Conservation (phyloP, 1,284 basidiomycete species). For the Ganoderma sinense region DNA sequence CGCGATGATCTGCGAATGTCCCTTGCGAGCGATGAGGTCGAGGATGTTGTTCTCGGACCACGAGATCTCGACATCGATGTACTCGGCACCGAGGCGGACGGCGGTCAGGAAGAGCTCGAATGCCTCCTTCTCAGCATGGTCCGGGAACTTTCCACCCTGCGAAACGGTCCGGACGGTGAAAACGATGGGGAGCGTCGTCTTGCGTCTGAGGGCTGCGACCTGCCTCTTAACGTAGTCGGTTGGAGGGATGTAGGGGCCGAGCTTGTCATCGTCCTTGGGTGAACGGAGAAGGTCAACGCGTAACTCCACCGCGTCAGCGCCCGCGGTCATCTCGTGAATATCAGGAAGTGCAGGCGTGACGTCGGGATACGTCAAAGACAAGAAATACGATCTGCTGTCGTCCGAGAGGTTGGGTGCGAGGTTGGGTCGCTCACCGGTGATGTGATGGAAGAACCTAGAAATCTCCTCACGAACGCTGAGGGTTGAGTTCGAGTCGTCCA, state of each 20-base stretch:
- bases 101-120: constrained; percentile 84
- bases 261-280: constrained; percentile 50
- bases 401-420: constrained; percentile 62
- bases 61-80: constrained; percentile 91
- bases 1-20: constrained; percentile 83
- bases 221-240: constrained; percentile 83
- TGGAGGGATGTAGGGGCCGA: constrained; percentile 70
- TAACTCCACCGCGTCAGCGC: constrained; percentile 93
- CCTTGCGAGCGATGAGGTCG: constrained; percentile 70
- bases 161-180: constrained; percentile 90
- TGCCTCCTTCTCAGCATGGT: constrained; percentile 77
- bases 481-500: constrained; percentile 21
- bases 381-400: constrained; percentile 86
- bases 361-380: constrained; percentile 93
- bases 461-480: constrained; percentile 54
- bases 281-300: constrained; percentile 90
- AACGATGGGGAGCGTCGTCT: constrained; percentile 86
- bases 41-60: constrained; percentile 73
- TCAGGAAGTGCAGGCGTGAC: constrained; percentile 74
- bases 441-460: constrained; percentile 88
- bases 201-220: constrained; percentile 81
- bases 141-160: constrained; percentile 94
- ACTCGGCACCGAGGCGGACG: constrained; percentile 88
- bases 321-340: constrained; percentile 80
- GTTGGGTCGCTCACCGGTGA: constrained; percentile 81